A percentile compares a stretch with the other conserved stretches of the same genome.
These are phyloP conservation scores for Sporothrix globosa DNA, from an alignment of 2,329 filamentous ascomycete genomes.

Conservation along the genomic window DNA sequence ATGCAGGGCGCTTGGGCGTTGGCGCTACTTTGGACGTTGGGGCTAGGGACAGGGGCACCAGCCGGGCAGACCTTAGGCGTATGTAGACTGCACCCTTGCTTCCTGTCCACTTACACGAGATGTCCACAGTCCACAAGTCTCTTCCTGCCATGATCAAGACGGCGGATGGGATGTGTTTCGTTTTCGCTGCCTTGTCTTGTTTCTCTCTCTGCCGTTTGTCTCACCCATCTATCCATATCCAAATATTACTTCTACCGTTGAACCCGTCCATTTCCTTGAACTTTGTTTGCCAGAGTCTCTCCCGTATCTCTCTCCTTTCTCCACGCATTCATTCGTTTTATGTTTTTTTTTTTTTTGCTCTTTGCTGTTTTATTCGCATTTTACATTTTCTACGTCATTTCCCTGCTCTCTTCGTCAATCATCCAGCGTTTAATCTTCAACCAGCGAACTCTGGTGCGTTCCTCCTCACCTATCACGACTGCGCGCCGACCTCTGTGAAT, in stretches of 20 bases:
- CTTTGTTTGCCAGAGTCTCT: slow-evolving; percentile 4
- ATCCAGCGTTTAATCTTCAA: background rate
- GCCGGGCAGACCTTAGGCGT: background rate
- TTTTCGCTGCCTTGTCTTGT: background rate
- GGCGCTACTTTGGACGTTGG: background rate
- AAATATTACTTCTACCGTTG: slow-evolving; percentile 20
- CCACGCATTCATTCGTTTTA: too few relatives aligned
- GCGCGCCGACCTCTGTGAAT: background rate
- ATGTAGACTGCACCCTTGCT: background rate
- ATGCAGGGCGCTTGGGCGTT: background rate
- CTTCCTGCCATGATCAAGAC: background rate
- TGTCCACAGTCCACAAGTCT: background rate
- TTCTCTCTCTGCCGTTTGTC: background rate
- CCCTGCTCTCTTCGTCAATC: background rate
- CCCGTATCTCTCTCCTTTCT: background rate
- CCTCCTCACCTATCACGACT: background rate
- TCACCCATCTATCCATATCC: background rate
- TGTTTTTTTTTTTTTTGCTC: background rate
- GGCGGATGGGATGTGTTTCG: background rate
- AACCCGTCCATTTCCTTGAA: slow-evolving; percentile 12
- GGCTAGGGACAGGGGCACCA: background rate
- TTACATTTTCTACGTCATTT: background rate
- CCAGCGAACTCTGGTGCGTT: too few relatives aligned
- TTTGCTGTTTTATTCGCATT: too few relatives aligned
- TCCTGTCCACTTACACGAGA: background rate